Base-by-base conservation (phyloP, 257 asterid genomes). In the Ilex asprella region DNA sequence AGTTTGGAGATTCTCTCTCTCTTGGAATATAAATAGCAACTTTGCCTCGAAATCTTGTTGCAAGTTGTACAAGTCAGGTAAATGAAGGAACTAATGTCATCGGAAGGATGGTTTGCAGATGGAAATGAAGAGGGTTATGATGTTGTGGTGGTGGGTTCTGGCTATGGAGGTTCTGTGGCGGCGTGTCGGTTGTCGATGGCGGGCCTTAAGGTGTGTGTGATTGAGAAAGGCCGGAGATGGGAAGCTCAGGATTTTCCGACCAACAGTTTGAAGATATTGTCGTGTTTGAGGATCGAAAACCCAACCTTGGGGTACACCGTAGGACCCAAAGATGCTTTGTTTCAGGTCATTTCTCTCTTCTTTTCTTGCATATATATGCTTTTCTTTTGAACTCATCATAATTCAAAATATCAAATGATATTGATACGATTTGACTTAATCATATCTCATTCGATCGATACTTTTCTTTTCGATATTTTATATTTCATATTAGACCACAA, bases 161-260 rank as follows among this genome's bases (percentile, higher is more conserved):
- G 91, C 29, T 79, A 81, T 31, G 87, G 91, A 63, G 91, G 91
- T 31, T 79, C 91, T 2, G 82, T 79, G 10, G 86, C 91, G 12
- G 86, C 87, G 8, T 81, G 80, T 65, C 70, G 91, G 30, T 2
- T 84, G 71, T 76, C 87, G 27, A 68, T 70, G 76, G 86, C 84
- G 1, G 87, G 87, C 14, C 57, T 81, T 14, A 74, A 70, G 49
- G 91, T 81, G 13, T 78, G 91, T 49, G 70, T 81, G 79, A 53
- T 81, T 31, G 91, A 84, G 70, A 84, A 84, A 73, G 86, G 91
- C 11, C 76, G 67, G 16, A 74, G 16, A 58, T 84, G 78, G 80
- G 83, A 81, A 62, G 77, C 85, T 58, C 67, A 41, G 31, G 85
- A 81, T 65, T 84, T 81, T 54, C 87, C 87, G 32, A 74, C 80